Evolutionary conservation across 495 filamentous ascomycete genomes (phyloP), one percentile per base, ranked within the genome.

Genomic region (Amniculicola lignicola): DNA sequence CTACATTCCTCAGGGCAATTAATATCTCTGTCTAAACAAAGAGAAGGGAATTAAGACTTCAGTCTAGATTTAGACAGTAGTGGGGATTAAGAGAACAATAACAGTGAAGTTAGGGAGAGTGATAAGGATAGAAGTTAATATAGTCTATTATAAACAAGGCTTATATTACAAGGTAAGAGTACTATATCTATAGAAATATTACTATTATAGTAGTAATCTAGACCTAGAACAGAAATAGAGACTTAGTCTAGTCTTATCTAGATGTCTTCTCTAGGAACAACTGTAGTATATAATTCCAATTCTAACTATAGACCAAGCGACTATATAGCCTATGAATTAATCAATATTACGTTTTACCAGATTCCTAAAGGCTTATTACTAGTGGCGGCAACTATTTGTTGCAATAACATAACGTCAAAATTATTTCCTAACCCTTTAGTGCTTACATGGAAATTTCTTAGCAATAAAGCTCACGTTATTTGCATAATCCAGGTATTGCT

Each of bases 11-110:
- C 35, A 49, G 35, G 45, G 19, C 28, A 49, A 33, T 35, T 49
- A 49, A 35, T 29, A 22, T 35, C 45, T 33, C 45, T 21, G 12
- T 49, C 12, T 49, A 33, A 19, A 45, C 41, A 15, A 49, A 49
- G 9, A 35, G 45, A 29, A 25, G 28, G 28, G 11, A 21, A 49
- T 31, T 35, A 49, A 49, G 5, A 49, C 28, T 5, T 33, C 29
- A 7, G n/a, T 7, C 29, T 33, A 33, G 29, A 33, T 7, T 33
- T 33, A 33, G 29, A 33, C n/a, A 33, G n/a, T 7, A 7, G n/a
- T 7, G 7, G n/a, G n/a, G 29, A 33, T 7, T 7, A 7, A 33
- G 29, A n/a, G 7, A 33, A 33, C n/a, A 33, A 7, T 33, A 33
- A n/a, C n/a, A 33, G n/a, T 7, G 29, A n/a, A 7, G 7, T 33